Conservation (phyloP, 768 basidiomycete species). For the Rhodosporidiobolus odoratus region DNA sequence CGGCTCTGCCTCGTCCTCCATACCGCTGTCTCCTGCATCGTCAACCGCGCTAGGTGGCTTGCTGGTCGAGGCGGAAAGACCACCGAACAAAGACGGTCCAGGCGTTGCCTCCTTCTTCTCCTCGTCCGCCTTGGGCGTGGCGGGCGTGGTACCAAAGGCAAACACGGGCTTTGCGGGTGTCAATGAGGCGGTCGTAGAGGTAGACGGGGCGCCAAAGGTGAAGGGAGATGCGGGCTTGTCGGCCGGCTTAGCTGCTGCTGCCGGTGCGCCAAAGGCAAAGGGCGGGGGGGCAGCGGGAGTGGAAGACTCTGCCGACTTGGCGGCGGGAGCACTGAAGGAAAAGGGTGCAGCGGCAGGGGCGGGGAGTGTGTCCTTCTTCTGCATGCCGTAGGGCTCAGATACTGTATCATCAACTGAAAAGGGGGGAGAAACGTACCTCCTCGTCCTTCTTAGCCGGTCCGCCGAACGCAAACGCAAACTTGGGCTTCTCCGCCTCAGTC, state of each 20-base stretch:
- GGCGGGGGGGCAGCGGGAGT: slow-evolving; percentile 7
- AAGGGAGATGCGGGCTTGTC: slow-evolving; percentile 20
- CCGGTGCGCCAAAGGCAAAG: slow-evolving; percentile 18
- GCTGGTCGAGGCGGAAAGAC: background rate
- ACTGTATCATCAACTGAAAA: too few relatives aligned
- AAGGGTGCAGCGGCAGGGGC: slow-evolving; percentile 7
- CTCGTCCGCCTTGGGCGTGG: slow-evolving; percentile 14
- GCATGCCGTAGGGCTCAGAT: background rate
- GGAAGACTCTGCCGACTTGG: slow-evolving; percentile 2
- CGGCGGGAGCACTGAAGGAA: slow-evolving; percentile 13
- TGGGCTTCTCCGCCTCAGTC: background rate
- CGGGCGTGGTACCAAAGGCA: slow-evolving; percentile 27
- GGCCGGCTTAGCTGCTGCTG: background rate
- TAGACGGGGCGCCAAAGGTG: slow-evolving; percentile 10
- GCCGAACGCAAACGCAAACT: slow-evolving; percentile 25
- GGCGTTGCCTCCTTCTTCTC: slow-evolving; percentile 24
- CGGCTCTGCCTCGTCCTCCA: slow-evolving; percentile 34
- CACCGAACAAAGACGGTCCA: slow-evolving; percentile 13
- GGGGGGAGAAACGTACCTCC: slow-evolving; percentile 8
- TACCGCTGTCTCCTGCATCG: slow-evolving; percentile 34
- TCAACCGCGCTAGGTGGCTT: slow-evolving; percentile 3
- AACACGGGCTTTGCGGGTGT: slow-evolving; percentile 12
- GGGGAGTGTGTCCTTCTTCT: slow-evolving; percentile 24
- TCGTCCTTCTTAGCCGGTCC: background rate
- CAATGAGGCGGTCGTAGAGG: background rate